phyloP scores from a whole-genome alignment of 1,284 basidiomycete species.

The Sanguinoderma infundibulare region DNA sequence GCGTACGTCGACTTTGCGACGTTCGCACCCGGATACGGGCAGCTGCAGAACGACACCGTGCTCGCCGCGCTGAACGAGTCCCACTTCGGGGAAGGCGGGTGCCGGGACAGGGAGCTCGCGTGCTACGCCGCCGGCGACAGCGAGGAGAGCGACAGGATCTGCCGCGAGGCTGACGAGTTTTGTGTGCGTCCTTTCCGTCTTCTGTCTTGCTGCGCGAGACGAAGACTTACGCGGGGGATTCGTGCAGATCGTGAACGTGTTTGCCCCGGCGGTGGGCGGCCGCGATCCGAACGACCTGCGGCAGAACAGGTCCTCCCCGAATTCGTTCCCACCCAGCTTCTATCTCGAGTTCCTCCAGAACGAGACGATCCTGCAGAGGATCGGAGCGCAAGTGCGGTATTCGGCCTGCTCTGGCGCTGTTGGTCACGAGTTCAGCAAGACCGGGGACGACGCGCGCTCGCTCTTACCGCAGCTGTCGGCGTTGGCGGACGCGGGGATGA shows the following conservation, averaged over 20 bases:
- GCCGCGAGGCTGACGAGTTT: slow-evolving; percentile 53
- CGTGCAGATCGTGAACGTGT: slow-evolving; percentile 50
- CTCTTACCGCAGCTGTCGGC: slow-evolving; percentile 55
- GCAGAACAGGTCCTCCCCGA: slow-evolving; percentile 51
- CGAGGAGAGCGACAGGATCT: slow-evolving; percentile 49
- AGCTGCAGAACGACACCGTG: slow-evolving; percentile 52
- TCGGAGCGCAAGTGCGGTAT: slow-evolving; percentile 55
- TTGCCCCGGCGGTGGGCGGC: slow-evolving; percentile 53
- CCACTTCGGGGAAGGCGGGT: slow-evolving; percentile 53
- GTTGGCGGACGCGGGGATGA: slow-evolving; percentile 57
- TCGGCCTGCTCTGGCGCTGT: slow-evolving; percentile 25
- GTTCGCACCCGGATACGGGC: slow-evolving; percentile 67
- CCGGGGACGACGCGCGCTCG: slow-evolving; percentile 59
- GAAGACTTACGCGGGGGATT: background rate
- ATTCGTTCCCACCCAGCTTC: slow-evolving; percentile 57
- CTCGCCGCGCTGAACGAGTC: slow-evolving; percentile 51
- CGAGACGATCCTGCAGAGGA: slow-evolving; percentile 41
- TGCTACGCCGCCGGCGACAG: slow-evolving; percentile 58
- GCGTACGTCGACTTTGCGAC: slow-evolving; percentile 65
- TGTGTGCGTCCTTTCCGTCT: slow-evolving; percentile 47
- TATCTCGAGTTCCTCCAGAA: slow-evolving; percentile 52
- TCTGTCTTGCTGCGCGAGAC: too few relatives aligned
- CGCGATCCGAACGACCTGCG: slow-evolving; percentile 60
- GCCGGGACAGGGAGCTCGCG: slow-evolving; percentile 52
- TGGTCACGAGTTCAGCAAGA: slow-evolving; percentile 42